Conservation (phyloP, 2,329 filamentous ascomycete species). For the Fusarium marasasianum region DNA sequence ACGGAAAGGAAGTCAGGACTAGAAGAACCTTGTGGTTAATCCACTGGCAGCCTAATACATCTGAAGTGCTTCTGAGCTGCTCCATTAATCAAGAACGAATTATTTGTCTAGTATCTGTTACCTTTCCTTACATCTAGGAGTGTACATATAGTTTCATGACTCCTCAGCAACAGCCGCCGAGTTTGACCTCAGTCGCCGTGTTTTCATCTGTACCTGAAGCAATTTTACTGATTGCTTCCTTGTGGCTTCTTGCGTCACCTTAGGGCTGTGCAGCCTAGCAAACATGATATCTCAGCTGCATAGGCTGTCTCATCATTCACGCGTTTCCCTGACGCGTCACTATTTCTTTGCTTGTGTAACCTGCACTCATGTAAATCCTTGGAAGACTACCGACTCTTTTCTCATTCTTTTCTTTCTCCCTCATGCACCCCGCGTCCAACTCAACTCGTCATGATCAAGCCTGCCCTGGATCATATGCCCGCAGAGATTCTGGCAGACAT, state of each 20-base stretch:
- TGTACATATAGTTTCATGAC: neutral
- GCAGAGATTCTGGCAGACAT: neutral
- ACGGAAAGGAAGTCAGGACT: neutral
- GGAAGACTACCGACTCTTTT: neutral
- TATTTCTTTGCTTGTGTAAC: neutral
- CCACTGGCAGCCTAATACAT: too few relatives aligned
- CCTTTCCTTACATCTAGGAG: accelerated
- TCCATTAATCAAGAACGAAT: too few relatives aligned
- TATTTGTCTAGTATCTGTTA: accelerated
- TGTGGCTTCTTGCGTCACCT: neutral
- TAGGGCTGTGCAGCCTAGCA: too few relatives aligned
- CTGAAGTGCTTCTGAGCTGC: neutral
- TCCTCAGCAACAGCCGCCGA: neutral
- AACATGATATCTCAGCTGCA: too few relatives aligned
- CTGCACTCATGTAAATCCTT: too few relatives aligned
- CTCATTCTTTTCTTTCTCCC: neutral
- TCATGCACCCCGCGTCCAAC: neutral
- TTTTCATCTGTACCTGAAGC: neutral
- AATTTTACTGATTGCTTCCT: neutral
- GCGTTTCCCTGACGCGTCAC: neutral
- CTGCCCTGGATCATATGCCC: neutral
- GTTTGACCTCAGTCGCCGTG: neutral
- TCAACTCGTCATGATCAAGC: neutral
- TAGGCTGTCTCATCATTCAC: neutral
- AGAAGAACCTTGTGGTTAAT: too few relatives aligned